Percentiles rank a stretch among this genome's conserved stretches.
Evolutionary conservation across 495 filamentous ascomycete genomes (phyloP).

Genomic region (Daldinia grandis): DNA sequence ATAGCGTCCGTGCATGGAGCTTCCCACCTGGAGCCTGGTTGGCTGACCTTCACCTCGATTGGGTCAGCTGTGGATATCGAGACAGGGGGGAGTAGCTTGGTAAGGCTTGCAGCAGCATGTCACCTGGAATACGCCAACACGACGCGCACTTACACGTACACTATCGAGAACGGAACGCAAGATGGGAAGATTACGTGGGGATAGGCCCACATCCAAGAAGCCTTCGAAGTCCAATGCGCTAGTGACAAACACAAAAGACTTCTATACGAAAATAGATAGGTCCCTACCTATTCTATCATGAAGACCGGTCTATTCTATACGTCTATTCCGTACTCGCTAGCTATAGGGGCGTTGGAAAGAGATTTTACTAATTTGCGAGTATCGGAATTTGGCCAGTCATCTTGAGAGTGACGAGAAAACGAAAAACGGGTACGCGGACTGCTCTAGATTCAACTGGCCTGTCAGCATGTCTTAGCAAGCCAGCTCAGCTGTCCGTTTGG

Average conservation of each 20-base stretch:
- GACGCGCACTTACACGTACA: conserved; percentile 21
- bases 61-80: background rate
- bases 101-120: conserved; percentile 11
- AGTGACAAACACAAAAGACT: background rate
- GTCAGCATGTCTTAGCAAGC: background rate
- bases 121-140: background rate
- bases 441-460: background rate
- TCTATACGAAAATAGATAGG: background rate
- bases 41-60: conserved; percentile 3
- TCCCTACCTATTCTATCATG: background rate
- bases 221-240: background rate
- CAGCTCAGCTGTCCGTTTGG: background rate
- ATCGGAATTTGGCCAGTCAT: background rate
- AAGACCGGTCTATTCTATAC: background rate
- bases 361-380: background rate
- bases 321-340: background rate
- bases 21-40: conserved; percentile 14
- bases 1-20: conserved; percentile 20
- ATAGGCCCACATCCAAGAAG: conserved; percentile 8
- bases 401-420: background rate
- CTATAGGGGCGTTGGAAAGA: background rate
- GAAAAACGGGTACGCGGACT: background rate
- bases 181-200: background rate
- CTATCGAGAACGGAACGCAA: conserved; percentile 26
- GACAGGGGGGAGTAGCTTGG: conserved; percentile 2